Percentiles rank a stretch among this genome's conserved stretches.
Conservation (phyloP, 108 stramenopile species). For the Chaetoceros muelleri region DNA sequence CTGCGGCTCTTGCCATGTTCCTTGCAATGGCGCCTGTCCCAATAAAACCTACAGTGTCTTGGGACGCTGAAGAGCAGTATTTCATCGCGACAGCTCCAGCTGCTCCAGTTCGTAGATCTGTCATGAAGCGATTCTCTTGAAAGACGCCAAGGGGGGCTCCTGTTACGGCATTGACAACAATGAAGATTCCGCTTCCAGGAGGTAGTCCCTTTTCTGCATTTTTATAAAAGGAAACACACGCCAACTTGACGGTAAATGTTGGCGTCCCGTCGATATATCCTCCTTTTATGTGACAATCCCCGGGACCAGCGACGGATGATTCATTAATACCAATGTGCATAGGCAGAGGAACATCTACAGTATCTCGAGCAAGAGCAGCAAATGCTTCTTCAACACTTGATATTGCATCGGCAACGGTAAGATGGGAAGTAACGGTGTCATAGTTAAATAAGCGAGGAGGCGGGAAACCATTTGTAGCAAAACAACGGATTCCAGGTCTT, state of each 20-base stretch:
- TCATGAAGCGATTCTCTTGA: conserved; percentile 93
- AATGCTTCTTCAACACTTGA: conserved; percentile 82
- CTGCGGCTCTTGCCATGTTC: conserved; percentile 85
- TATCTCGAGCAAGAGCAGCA: conserved; percentile 71
- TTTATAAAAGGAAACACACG: conserved; percentile 89
- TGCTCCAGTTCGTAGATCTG: conserved; percentile 90
- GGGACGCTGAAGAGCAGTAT: conserved; percentile 53
- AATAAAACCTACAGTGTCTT: conserved; percentile 78
- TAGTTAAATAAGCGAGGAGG: conserved; percentile 75
- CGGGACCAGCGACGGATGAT: conserved; percentile 74
- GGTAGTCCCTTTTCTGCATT: conserved; percentile 78
- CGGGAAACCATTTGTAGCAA: conserved; percentile 46
- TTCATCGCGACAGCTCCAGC: conserved; percentile 86
- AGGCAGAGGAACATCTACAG: conserved; percentile 94
- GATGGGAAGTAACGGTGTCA: conserved; percentile 63
- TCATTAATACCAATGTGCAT: conserved; percentile 94
- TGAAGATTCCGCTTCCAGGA: conserved; percentile 83
- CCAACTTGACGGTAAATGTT: conserved; percentile 86
- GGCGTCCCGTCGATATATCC: conserved; percentile 68
- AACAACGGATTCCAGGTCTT: conserved; percentile 10
- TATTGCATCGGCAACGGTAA: conserved; percentile 77
- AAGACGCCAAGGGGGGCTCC: conserved; percentile 85
- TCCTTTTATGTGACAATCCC: conserved; percentile 88
- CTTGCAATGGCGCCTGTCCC: conserved; percentile 83
- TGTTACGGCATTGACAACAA: conserved; percentile 83